Evolutionary conservation across 192 early-diverging fungal species (phyloP).

Genomic region (Gryganskiella cystojenkinii): DNA sequence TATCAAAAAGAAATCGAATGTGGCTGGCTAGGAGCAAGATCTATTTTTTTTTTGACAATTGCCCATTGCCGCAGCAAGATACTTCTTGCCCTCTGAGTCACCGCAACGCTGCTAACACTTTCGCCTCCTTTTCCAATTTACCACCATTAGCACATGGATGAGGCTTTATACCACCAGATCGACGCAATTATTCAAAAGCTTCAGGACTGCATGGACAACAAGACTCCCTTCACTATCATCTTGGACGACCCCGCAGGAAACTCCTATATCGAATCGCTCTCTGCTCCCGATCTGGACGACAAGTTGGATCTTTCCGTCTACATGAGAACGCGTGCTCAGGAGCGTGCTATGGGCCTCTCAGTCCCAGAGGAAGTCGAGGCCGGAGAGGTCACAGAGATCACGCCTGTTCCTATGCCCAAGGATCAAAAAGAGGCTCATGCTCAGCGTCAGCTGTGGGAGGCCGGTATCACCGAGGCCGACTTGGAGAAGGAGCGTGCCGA

Average conservation of each 20-base stretch:
- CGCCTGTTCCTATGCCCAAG: constrained; percentile 30
- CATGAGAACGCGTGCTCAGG: constrained; percentile 81
- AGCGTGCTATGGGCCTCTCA: constrained; percentile 77
- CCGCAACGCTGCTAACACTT: not conserved
- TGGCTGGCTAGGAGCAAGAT: too few relatives aligned
- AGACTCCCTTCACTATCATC: constrained; percentile 75
- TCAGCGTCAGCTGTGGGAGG: constrained; percentile 49
- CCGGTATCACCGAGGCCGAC: constrained; percentile 43
- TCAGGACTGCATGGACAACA: constrained; percentile 64
- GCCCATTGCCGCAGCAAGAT: constrained; percentile 7
- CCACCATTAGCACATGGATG: constrained; percentile 57
- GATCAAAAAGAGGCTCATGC: constrained; percentile 40
- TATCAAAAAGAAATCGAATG: too few relatives aligned
- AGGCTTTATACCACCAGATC: constrained; percentile 79
- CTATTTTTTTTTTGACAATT: not conserved
- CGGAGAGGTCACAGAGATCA: constrained; percentile 20
- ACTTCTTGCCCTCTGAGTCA: too few relatives aligned
- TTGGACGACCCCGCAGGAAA: constrained; percentile 95
- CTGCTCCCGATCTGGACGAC: constrained; percentile 78
- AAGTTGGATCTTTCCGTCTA: constrained; percentile 76
- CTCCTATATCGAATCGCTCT: constrained; percentile 90
- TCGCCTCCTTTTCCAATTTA: constrained; percentile 6
- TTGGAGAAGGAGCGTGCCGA: constrained; percentile 25
- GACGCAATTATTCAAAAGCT: constrained; percentile 74
- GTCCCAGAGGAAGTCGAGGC: constrained; percentile 65